phyloP scores from a whole-genome alignment of 176 grass and related monocot genomes.

The Zizania latifolia region DNA sequence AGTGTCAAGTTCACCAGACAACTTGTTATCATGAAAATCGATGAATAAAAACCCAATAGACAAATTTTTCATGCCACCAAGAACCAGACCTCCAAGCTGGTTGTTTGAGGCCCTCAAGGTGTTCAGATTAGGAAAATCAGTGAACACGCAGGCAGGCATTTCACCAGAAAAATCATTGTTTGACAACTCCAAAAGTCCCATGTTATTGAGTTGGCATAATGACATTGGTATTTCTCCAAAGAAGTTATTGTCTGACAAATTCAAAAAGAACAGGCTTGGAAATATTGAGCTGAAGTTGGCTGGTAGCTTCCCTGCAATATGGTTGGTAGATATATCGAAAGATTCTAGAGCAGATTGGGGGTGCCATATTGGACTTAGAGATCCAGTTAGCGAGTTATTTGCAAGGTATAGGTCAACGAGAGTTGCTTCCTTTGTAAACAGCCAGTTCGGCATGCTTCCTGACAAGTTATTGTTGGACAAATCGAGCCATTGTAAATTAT shows the following conservation, averaged over 20 bases:
- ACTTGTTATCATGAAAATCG: constrained; percentile 3
- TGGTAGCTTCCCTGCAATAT: constrained; percentile 18
- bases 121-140: neutral
- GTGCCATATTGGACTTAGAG: neutral
- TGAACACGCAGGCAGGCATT: neutral
- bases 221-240: constrained; percentile 15
- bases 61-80: neutral
- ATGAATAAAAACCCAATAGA: neutral
- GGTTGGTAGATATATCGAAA: no score
- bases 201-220: neutral
- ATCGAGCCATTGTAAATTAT: no score
- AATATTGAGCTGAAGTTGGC: constrained; percentile 2
- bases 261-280: neutral
- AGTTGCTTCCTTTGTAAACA: constrained; percentile 22
- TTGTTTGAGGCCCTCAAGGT: constrained; percentile 19
- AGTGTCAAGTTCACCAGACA: neutral
- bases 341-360: constrained; percentile 7
- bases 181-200: neutral
- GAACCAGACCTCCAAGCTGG: neutral
- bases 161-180: constrained; percentile 26
- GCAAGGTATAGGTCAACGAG: constrained; percentile 1
- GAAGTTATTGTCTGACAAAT: constrained; percentile 19
- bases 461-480: no score
- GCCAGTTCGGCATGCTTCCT: no score
- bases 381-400: constrained; percentile 16